Conservation (phyloP, 1,284 basidiomycete genomes). For the Fistulinella staudtii region DNA sequence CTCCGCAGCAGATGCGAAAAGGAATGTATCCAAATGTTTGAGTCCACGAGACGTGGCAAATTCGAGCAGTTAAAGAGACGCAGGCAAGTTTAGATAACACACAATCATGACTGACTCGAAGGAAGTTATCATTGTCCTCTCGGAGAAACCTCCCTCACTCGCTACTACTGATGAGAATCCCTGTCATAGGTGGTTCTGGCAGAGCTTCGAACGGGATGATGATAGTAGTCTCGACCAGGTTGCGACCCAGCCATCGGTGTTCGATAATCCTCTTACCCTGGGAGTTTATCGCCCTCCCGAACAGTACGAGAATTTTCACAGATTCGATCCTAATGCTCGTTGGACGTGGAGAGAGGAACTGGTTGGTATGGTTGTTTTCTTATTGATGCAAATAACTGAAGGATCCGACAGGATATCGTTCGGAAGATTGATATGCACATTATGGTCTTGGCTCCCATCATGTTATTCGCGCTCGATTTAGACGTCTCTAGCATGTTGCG, state of each 20-base stretch:
- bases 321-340: slow-evolving; percentile 62
- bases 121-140: neutral
- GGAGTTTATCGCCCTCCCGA: slow-evolving; percentile 54
- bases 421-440: slow-evolving; percentile 62
- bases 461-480: slow-evolving; percentile 61
- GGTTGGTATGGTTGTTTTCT: slow-evolving; percentile 33
- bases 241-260: slow-evolving; percentile 58
- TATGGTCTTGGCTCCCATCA: slow-evolving; percentile 60
- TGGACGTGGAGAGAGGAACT: slow-evolving; percentile 71
- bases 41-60: neutral
- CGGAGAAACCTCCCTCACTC: slow-evolving; percentile 13
- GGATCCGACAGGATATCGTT: slow-evolving; percentile 39
- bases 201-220: slow-evolving; percentile 22
- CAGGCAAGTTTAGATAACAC: neutral
- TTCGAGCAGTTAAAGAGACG: neutral
- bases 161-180: slow-evolving; percentile 23
- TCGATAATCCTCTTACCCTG: slow-evolving; percentile 51
- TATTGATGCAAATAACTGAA: slow-evolving; percentile 1
- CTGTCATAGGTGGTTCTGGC: slow-evolving; percentile 5
- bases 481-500: slow-evolving; percentile 55
- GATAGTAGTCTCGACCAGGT: slow-evolving; percentile 42
- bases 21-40: neutral
- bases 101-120: neutral
- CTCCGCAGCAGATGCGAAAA: neutral
- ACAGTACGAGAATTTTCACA: slow-evolving; percentile 57